These are phyloP conservation scores for Ophiocordyceps camponoti-saundersi DNA, from an alignment of 2,329 filamentous ascomycete species.

Conservation along the genomic window DNA sequence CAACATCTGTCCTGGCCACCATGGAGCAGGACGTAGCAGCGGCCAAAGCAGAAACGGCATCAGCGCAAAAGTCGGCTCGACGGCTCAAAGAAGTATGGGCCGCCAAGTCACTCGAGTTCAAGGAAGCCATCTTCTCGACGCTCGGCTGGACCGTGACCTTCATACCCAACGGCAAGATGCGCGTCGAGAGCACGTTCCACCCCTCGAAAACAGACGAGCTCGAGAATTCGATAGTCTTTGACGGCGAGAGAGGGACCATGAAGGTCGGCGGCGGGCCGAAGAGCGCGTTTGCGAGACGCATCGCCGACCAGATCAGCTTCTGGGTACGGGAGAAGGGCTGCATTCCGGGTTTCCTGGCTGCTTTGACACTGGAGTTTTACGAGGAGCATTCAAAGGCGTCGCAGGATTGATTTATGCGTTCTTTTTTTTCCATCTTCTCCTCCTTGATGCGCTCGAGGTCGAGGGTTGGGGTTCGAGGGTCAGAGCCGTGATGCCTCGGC, in stretches of 20 bases:
- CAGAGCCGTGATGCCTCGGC: neutral
- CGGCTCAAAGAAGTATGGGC: constrained; percentile 88
- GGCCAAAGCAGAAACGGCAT: constrained; percentile 48
- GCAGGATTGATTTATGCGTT: constrained; percentile 1
- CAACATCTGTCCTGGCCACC: constrained; percentile 58
- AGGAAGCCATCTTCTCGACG: constrained; percentile 81
- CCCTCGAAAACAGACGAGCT: constrained; percentile 52
- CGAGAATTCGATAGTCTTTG: constrained; percentile 65
- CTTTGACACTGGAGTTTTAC: constrained; percentile 83
- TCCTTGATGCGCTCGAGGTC: neutral
- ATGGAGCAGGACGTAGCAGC: constrained; percentile 61
- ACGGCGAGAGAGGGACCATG: constrained; percentile 91
- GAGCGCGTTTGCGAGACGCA: constrained; percentile 72
- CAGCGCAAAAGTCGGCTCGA: constrained; percentile 65
- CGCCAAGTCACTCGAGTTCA: constrained; percentile 83
- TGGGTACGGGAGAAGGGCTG: constrained; percentile 92
- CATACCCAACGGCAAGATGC: constrained; percentile 91
- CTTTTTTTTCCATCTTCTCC: neutral
- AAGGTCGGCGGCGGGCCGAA: constrained; percentile 85
- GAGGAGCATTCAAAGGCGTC: constrained; percentile 36
- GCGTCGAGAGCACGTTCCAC: constrained; percentile 74
- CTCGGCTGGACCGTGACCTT: constrained; percentile 93
- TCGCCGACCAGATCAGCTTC: constrained; percentile 75
- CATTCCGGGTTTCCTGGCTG: constrained; percentile 84
- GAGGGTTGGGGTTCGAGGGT: too few species aligned